These are phyloP conservation scores for Endotrypanum monterogeii DNA, from an alignment of 208 protist genomes.

Conservation along the genomic window DNA sequence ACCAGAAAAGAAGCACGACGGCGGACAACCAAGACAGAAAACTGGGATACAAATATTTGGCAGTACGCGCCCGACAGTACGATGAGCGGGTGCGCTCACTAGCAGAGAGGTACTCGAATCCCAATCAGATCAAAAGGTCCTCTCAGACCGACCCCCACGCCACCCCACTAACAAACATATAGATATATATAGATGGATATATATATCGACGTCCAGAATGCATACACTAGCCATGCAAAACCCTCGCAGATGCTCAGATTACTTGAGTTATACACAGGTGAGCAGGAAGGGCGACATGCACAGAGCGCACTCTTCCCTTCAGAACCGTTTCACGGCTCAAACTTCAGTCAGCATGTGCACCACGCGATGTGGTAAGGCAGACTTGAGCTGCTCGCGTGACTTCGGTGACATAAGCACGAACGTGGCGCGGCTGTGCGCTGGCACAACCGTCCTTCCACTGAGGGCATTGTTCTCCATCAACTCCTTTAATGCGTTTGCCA, in stretches of 20 bases:
- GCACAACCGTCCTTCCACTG: constrained; percentile 46
- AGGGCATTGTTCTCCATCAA: constrained; percentile 70
- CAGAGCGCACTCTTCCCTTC: background rate
- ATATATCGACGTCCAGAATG: background rate
- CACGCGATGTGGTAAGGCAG: constrained; percentile 65
- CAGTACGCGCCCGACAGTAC: background rate
- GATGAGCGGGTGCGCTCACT: constrained; percentile 1
- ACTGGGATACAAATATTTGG: background rate
- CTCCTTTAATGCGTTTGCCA: constrained; percentile 66
- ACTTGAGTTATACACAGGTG: background rate
- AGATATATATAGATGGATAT: background rate
- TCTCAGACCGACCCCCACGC: background rate
- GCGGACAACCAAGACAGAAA: background rate
- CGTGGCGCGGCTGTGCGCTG: constrained; percentile 38
- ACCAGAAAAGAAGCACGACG: background rate
- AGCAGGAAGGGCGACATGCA: background rate
- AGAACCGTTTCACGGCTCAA: background rate
- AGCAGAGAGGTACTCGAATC: background rate
- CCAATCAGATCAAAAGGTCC: background rate
- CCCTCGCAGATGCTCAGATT: background rate
- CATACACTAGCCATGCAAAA: constrained; percentile 3
- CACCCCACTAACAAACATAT: too few relatives aligned
- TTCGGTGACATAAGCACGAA: constrained; percentile 48
- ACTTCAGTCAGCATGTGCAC: constrained; percentile 66
- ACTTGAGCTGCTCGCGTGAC: constrained; percentile 55